Evolutionary conservation across 495 filamentous ascomycete species (phyloP).

Genomic region (Penicilliopsis zonata): DNA sequence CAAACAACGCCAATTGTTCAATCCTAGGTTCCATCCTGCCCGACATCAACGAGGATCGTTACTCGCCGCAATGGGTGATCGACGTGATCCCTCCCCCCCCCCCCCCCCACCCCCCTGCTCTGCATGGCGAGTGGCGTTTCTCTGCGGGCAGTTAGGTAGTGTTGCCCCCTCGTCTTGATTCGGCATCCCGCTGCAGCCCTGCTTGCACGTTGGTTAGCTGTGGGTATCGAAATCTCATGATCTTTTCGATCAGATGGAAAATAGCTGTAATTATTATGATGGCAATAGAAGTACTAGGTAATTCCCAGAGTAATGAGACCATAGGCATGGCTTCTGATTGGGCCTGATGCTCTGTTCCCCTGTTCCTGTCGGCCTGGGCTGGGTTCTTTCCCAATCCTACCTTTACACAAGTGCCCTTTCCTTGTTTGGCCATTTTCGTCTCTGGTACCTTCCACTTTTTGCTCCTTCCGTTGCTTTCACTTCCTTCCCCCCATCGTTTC

Average conservation of each 20-base stretch:
- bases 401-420: too few relatives aligned
- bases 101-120: neutral
- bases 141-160: too few relatives aligned
- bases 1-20: neutral
- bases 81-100: neutral
- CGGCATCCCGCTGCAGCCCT: slow-evolving; percentile 1
- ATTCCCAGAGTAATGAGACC: too few relatives aligned
- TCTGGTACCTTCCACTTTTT: slow-evolving; percentile 1
- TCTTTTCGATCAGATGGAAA: too few relatives aligned
- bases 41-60: neutral
- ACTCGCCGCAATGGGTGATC: neutral
- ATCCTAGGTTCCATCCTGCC: neutral
- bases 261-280: too few relatives aligned
- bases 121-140: neutral
- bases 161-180: neutral
- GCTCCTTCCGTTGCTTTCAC: slow-evolving; percentile 2
- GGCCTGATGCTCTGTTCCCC: too few relatives aligned
- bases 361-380: too few relatives aligned
- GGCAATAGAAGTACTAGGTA: too few relatives aligned
- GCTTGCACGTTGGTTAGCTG: too few relatives aligned
- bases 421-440: slow-evolving; percentile 1
- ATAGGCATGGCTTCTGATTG: too few relatives aligned
- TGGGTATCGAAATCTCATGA: too few relatives aligned
- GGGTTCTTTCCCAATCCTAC: too few relatives aligned
- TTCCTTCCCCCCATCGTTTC: slow-evolving; percentile 8